Conservation (phyloP, 768 basidiomycete species). For the Lactarius indigo region DNA sequence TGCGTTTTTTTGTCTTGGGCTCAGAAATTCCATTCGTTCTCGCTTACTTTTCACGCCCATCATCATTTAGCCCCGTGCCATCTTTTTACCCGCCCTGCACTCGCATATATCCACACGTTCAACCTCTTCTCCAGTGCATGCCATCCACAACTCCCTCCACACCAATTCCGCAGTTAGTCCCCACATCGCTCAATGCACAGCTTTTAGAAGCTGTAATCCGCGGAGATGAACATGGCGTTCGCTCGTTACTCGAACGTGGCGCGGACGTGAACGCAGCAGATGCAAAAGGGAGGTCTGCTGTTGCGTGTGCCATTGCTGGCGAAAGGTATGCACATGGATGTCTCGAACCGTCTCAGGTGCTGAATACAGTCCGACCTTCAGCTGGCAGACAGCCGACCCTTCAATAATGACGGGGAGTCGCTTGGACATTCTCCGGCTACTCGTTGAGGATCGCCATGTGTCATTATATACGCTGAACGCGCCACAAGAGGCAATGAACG, state of each 20-base stretch:
- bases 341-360: background rate
- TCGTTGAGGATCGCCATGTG: conserved; percentile 53
- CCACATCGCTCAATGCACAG: conserved; percentile 12
- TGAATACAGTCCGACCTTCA: conserved; percentile 27
- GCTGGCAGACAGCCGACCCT: conserved; percentile 70
- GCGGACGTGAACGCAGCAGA: conserved; percentile 70
- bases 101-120: conserved; percentile 4
- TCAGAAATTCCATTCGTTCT: conserved; percentile 1
- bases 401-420: conserved; percentile 58
- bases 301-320: conserved; percentile 70
- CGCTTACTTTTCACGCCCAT: conserved; percentile 8
- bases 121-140: conserved; percentile 5
- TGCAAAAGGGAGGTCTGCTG: conserved; percentile 52
- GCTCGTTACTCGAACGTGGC: conserved; percentile 50
- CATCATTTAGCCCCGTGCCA: conserved; percentile 5
- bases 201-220: conserved; percentile 45
- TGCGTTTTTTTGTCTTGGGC: background rate
- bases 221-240: conserved; percentile 54
- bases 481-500: conserved; percentile 64
- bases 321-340: conserved; percentile 49
- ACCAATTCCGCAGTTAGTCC: background rate
- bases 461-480: conserved; percentile 71
- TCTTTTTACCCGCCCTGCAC: background rate
- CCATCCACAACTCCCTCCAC: conserved; percentile 12
- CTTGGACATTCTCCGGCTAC: conserved; percentile 51